Evolutionary conservation across 2,329 filamentous ascomycete species (phyloP), one percentile per base, ranked within the genome.

Genomic region (Neonectria ditissima): DNA sequence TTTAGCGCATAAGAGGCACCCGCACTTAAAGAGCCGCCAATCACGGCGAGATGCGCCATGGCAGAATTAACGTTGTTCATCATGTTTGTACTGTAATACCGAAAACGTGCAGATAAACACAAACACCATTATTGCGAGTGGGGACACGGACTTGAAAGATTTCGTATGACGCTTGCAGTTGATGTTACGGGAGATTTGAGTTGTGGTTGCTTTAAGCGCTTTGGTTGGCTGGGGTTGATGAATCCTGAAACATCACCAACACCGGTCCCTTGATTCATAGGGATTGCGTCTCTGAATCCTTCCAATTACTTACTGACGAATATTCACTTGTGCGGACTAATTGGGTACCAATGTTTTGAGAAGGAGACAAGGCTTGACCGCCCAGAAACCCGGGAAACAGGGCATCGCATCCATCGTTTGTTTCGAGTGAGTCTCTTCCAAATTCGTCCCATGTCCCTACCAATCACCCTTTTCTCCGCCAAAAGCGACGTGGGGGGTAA

Each of bases 351-450:
- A 39, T 10, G n/a, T n/a, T 22, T 14, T 45, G 24, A 8, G 28
- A 43, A 9, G 13, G 22, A 26, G n/a, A 43, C 18, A 43, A 53
- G 28, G 4, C 20, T 45, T 53, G 34, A 45, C 32, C n/a, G 34
- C 30, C 4, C 8, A 50, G 57, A 60, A 61, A 66, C 53, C 30
- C 20, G 5, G 56, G 43, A 54, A 32, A 39, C 47, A 65, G 51
- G 54, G 58, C 59, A 47, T 11, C 37, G 51, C 48, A 66, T 68
- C 64, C 37, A 60, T 67, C 50, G 61, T 16, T 43, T 34, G 63
- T 69, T 65, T 60, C 34, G 50, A 53, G 18, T 51, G 13, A 34
- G 26, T 20, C 11, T 44, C 28, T 20, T 8, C 14, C n/a, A 22
- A 11, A 37, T 41, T 34, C 34, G 41, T 32, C 54, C 13, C 22